These are phyloP conservation scores for Talaromyces verruculosus DNA, from an alignment of 2,329 filamentous ascomycete genomes.

Conservation along the genomic window DNA sequence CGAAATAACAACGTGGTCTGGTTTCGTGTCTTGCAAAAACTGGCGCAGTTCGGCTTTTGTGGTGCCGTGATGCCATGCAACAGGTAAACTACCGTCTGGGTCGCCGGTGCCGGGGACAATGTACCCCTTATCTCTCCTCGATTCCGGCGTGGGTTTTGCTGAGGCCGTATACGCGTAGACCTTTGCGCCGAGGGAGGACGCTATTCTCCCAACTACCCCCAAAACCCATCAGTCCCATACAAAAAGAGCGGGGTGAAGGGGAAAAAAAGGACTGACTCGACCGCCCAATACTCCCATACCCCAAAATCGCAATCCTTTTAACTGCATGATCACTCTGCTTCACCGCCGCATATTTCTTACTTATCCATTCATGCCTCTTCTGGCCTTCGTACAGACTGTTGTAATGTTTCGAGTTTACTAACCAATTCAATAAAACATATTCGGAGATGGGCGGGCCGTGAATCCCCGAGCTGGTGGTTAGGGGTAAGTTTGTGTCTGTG, in stretches of 20 bases:
- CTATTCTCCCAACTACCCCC: slow-evolving; percentile 54
- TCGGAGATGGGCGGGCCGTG: slow-evolving; percentile 66
- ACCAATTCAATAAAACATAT: slow-evolving; percentile 64
- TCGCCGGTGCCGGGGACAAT: slow-evolving; percentile 67
- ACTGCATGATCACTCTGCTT: slow-evolving; percentile 53
- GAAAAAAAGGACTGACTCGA: too few relatives aligned
- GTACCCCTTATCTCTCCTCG: slow-evolving; percentile 63
- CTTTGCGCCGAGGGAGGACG: slow-evolving; percentile 66
- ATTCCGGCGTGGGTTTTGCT: slow-evolving; percentile 65
- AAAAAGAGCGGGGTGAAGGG: too few relatives aligned
- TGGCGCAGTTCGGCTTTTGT: slow-evolving; percentile 53
- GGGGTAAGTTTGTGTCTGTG: slow-evolving; percentile 52
- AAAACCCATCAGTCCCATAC: too few relatives aligned
- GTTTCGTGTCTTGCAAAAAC: slow-evolving; percentile 53
- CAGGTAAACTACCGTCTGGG: slow-evolving; percentile 55
- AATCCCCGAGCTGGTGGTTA: slow-evolving; percentile 57
- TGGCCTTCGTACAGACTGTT: slow-evolving; percentile 58
- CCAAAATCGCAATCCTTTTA: slow-evolving; percentile 59
- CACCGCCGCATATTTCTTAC: not conserved
- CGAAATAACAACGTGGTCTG: slow-evolving; percentile 58
- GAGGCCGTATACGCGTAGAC: slow-evolving; percentile 74
- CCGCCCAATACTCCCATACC: slow-evolving; percentile 63
- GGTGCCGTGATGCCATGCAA: slow-evolving; percentile 58
- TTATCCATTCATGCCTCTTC: slow-evolving; percentile 55
- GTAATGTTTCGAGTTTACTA: slow-evolving; percentile 59